phyloP scores from a whole-genome alignment of 208 protist genomes.

The Leishmania guyanensis region DNA sequence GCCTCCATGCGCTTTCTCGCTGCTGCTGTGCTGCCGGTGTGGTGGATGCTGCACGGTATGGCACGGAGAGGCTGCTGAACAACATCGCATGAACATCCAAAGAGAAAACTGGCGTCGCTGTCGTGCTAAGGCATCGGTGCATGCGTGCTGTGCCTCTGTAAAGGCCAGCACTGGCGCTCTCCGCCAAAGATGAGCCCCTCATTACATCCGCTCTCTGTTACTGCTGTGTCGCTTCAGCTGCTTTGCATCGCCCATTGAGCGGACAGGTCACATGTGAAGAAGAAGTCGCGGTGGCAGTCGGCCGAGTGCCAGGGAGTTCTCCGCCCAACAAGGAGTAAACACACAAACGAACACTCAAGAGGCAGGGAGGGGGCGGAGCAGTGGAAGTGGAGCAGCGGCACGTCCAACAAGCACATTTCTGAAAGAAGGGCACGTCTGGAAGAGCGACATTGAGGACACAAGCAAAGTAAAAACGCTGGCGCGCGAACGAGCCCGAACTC shows the following conservation, averaged over 20 bases:
- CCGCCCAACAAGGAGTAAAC: neutral
- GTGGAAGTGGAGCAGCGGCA: neutral
- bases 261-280: neutral
- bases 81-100: neutral
- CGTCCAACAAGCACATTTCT: neutral
- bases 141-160: neutral
- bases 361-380: neutral
- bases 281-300: neutral
- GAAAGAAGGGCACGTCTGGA: neutral
- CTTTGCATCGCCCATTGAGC: neutral
- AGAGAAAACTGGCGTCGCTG: too few species aligned
- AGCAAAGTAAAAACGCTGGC: neutral
- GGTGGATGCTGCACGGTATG: neutral
- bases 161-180: neutral
- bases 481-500: neutral
- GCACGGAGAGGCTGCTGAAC: neutral
- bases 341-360: neutral
- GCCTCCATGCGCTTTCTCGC: constrained; percentile 23
- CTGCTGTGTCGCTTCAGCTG: neutral
- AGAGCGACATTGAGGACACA: neutral
- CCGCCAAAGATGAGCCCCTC: neutral
- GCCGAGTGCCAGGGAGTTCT: neutral
- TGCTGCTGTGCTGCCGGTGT: neutral
- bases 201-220: neutral
- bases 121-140: neutral